Conservation (phyloP, 1,284 basidiomycete genomes). For the Exobasidium rhododendri region DNA sequence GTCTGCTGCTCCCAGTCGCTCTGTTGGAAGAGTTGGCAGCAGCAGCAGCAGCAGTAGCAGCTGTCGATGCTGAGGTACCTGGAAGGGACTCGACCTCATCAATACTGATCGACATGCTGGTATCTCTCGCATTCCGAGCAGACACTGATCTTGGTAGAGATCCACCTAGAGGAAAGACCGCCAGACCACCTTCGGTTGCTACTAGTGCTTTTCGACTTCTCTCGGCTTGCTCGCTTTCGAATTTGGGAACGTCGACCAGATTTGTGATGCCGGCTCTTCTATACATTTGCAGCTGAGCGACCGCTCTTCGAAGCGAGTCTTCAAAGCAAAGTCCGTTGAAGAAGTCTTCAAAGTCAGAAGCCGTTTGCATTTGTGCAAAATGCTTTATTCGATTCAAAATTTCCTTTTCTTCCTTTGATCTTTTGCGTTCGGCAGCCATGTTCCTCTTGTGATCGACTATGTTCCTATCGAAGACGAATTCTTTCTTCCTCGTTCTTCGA, state of each 20-base stretch:
- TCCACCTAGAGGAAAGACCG: conserved; percentile 37
- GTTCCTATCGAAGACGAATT: conserved; percentile 87
- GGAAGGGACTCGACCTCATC: background rate
- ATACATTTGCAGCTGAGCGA: conserved; percentile 49
- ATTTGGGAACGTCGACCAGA: conserved; percentile 43
- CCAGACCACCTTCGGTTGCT: conserved; percentile 46
- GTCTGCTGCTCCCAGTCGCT: conserved; percentile 20
- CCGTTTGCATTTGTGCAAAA: conserved; percentile 86
- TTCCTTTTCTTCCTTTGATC: conserved; percentile 86
- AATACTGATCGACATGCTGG: conserved; percentile 4
- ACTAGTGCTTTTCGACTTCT: conserved; percentile 36
- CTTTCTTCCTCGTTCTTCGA: conserved; percentile 79
- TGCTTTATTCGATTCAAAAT: conserved; percentile 83
- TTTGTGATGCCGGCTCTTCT: conserved; percentile 48
- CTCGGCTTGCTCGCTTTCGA: conserved; percentile 49
- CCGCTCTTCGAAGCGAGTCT: conserved; percentile 45
- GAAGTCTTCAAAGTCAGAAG: conserved; percentile 85
- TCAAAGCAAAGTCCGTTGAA: conserved; percentile 72
- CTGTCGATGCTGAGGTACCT: conserved; percentile 1
- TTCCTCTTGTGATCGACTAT: conserved; percentile 92
- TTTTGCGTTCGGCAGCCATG: conserved; percentile 83
- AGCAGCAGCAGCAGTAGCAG: conserved; percentile 14
- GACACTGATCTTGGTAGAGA: conserved; percentile 18
- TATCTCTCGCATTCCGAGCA: conserved; percentile 9
- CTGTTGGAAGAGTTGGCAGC: conserved; percentile 18